Base-by-base conservation (phyloP, 2,329 filamentous ascomycete species). In the Onygenales sp. region DNA sequence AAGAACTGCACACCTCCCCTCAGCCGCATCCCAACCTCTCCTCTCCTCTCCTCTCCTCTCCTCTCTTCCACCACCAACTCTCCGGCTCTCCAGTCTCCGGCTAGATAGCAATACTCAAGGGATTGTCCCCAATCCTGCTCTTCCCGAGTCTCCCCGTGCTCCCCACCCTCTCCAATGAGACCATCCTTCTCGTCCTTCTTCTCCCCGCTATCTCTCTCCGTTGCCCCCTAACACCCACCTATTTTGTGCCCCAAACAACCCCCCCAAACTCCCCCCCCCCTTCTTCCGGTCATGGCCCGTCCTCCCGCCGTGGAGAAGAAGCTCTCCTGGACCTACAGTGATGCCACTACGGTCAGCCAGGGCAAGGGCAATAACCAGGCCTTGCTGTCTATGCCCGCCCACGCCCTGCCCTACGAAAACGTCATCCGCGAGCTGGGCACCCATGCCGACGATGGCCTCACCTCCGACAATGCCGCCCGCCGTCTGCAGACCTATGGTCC, bases 361-460 rank as follows among this genome's bases (percentile, higher is more conserved):
- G 52, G 13, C 46, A 14, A 49, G 8, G 50, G 47, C 27, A 40
- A 49, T 7, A 33, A 53, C 33, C 78, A 78, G 59, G 74, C 72
- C 54, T 79, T 79, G 36, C 67, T 87, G 42, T 77, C 79, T 9
- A 70, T 71, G 17, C 83, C 83, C 21, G 81, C 84, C 8, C 84
- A 87, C 65, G 73, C 80, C 46, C 70, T 87, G 40, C 64, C 74
- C 14, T 71, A 72, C 61, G 69, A 75, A 14, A 65, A 75, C 21
- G 75, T 82, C 10, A 67, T 77, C n/a, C 66, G 75, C 36, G 78
- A 85, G 62, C 73, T 84, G 39, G 65, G 67, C 17, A 77, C 78
- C 52, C 72, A 81, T 57, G 59, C 74, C 11, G 74, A 80, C 4
- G 74, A 81, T 62, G 84, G 83, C 27, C 71, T 86, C 37, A 74